These are phyloP conservation scores for Coffea canephora DNA, from an alignment of 257 asterid species.

Conservation along the genomic window DNA sequence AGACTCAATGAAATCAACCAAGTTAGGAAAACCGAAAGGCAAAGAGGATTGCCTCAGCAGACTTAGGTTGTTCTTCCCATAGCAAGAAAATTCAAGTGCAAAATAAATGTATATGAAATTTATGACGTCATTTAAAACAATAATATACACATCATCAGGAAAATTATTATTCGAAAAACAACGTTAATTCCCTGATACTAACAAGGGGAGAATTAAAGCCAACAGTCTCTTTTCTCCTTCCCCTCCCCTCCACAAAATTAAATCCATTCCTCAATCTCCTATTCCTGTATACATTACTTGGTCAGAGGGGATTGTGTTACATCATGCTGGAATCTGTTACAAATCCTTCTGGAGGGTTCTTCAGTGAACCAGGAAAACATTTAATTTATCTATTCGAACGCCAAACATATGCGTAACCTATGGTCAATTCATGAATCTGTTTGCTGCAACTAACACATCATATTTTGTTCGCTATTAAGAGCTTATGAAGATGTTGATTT, in stretches of 20 bases:
- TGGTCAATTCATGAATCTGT: background rate
- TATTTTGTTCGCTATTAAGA: background rate
- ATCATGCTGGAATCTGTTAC: background rate
- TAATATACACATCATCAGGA: background rate
- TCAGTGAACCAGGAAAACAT: background rate
- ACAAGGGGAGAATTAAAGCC: background rate
- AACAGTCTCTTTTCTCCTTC: background rate
- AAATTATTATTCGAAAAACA: background rate
- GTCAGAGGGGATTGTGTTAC: background rate
- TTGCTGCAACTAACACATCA: background rate
- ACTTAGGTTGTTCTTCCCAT: background rate
- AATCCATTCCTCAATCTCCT: background rate
- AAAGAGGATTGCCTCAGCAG: background rate
- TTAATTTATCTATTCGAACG: too few species aligned
- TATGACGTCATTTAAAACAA: background rate
- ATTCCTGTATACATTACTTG: background rate
- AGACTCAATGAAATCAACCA: background rate
- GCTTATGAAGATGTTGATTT: background rate
- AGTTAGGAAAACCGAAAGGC: background rate
- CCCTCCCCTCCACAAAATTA: background rate
- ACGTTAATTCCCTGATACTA: background rate
- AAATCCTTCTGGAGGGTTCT: background rate
- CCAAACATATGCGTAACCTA: background rate
- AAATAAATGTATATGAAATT: background rate
- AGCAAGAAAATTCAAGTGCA: background rate